Base-by-base conservation (phyloP, 2,329 filamentous ascomycete genomes). In the Sclerotinia glacialis region DNA sequence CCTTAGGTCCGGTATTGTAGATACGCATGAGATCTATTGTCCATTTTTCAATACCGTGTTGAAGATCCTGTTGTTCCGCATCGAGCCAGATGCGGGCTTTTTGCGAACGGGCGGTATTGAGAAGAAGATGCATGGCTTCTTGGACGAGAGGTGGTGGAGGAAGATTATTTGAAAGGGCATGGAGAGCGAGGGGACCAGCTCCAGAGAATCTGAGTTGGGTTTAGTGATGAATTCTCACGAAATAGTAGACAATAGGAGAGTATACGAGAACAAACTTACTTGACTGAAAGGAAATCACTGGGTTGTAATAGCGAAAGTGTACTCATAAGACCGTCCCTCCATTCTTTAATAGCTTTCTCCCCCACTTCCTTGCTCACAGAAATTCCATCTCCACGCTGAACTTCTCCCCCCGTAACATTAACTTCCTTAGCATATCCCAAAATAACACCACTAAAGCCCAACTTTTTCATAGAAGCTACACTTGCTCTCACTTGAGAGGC, bases 341-440 rank as follows among this genome's bases (percentile, higher is more conserved):
- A 86, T 18, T 58, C 46, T 21, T 46, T 40, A 50, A 71, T 69
- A 14, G 55, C 61, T 21, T 31, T 40, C 12, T 55, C 64, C 12
- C 26, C 62, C 40, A 44, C 59, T 23, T 68, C 68, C 21, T 50
- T 18, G 37, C 28, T 58, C 26, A 61, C 47, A 12, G 9, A 21
- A 5, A 21, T 26, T 6, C 18, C n/a, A 16, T 16, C 37, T 9
- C n/a, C 28, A 5, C 34, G 47, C 21, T 31, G 37, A 16, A 40
- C 37, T 18, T 37, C 40, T 47, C 64, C 64, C 23, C 64, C 63
- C 26, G 49, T 58, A 23, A 64, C 37, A 44, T 52, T 66, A 1
- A 93, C 89, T 77, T 96, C 93, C 70, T 84, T 86, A 2, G 91
- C 92, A 73, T 95, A 96, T 58, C 91, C 89, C 63, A 96, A 81